Conservation (phyloP, 2,329 filamentous ascomycete genomes). For the Fusarium pseudocircinatum region DNA sequence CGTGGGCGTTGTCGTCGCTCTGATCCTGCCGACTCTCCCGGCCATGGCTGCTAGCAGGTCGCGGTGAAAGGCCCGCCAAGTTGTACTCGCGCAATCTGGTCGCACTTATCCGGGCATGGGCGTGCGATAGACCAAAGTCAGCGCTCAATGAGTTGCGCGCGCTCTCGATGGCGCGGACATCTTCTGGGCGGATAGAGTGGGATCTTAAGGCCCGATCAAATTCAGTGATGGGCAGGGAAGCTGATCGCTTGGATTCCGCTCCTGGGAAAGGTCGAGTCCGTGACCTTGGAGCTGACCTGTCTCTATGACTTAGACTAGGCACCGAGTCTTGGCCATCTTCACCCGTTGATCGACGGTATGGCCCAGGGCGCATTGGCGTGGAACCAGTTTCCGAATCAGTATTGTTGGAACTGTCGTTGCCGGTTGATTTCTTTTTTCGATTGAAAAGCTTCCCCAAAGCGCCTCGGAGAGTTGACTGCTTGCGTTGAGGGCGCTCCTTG, state of each 20-base stretch:
- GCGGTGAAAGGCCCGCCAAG: slow-evolving; percentile 65
- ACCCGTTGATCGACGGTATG: slow-evolving; percentile 31
- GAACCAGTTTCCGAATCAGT: slow-evolving; percentile 36
- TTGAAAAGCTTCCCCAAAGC: slow-evolving; percentile 68
- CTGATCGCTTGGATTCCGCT: slow-evolving; percentile 62
- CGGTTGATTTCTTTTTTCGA: slow-evolving; percentile 59
- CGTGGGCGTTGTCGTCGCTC: slow-evolving; percentile 57
- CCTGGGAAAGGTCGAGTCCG: slow-evolving; percentile 49
- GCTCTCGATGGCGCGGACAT: slow-evolving; percentile 63
- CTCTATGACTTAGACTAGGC: slow-evolving; percentile 25
- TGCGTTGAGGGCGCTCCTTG: slow-evolving; percentile 56
- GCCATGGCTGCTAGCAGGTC: slow-evolving; percentile 69
- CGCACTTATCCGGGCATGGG: slow-evolving; percentile 47
- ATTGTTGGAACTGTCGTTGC: slow-evolving; percentile 33
- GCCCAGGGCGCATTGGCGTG: slow-evolving; percentile 40
- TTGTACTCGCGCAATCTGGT: slow-evolving; percentile 50
- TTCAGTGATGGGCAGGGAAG: slow-evolving; percentile 68
- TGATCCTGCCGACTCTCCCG: slow-evolving; percentile 54
- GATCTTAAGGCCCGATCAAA: slow-evolving; percentile 69
- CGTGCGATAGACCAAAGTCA: slow-evolving; percentile 52
- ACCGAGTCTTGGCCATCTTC: slow-evolving; percentile 29
- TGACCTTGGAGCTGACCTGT: slow-evolving; percentile 49
- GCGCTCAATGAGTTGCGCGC: slow-evolving; percentile 63
- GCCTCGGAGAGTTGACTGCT: slow-evolving; percentile 66
- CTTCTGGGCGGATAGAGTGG: slow-evolving; percentile 67